These are phyloP conservation scores for Allium sativum DNA, from an alignment of 106 monocot genomes.

Conservation along the genomic window DNA sequence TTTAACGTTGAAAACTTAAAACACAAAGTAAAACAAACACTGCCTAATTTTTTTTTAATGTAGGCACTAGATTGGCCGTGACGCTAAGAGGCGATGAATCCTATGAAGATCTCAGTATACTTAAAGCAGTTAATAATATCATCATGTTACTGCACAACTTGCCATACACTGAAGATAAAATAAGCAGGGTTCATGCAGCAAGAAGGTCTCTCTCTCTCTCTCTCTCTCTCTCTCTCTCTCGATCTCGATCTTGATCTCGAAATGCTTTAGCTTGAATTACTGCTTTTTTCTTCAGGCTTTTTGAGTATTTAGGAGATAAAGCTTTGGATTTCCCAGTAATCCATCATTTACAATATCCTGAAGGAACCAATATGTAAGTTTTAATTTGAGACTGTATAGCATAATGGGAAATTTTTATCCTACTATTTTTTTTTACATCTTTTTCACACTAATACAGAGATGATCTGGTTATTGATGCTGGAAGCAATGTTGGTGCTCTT, in stretches of 20 bases:
- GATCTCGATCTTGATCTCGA: too few species aligned
- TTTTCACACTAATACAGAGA: constrained; percentile 34
- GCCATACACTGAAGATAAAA: constrained; percentile 57
- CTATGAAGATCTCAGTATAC: constrained; percentile 66
- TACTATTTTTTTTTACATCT: neutral
- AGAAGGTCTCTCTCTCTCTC: too few species aligned
- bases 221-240: too few species aligned
- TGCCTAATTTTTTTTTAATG: constrained; percentile 2
- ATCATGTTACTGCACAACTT: constrained; percentile 85
- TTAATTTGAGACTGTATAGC: too few species aligned
- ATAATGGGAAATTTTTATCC: neutral
- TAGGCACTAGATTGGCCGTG: constrained; percentile 85
- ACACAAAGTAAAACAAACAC: too few species aligned
- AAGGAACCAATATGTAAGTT: constrained; percentile 42
- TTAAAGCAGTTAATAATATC: constrained; percentile 59
- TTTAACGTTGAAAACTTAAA: too few species aligned
- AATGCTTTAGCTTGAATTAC: neutral
- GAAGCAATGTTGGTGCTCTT: constrained; percentile 77
- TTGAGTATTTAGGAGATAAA: constrained; percentile 74
- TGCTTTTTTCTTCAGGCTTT: constrained; percentile 45
- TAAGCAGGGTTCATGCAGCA: constrained; percentile 82
- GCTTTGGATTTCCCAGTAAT: constrained; percentile 74
- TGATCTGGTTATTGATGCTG: constrained; percentile 87
- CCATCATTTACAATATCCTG: constrained; percentile 83
- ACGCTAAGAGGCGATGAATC: constrained; percentile 81